Base-by-base conservation (phyloP, 2,329 filamentous ascomycete species). In the Phialemoniopsis sp. region DNA sequence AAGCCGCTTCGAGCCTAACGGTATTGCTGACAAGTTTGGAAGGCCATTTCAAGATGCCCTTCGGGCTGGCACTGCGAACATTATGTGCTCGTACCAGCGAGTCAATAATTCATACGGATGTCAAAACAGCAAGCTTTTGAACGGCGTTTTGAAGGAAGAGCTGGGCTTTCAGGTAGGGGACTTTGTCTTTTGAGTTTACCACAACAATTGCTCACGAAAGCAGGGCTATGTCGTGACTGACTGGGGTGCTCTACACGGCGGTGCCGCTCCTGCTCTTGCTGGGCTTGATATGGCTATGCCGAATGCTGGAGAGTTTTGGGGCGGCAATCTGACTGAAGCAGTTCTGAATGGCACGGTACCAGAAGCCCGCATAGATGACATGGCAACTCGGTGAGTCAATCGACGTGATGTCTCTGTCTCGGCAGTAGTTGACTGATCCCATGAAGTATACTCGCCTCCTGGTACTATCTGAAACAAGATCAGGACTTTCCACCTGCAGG, bases 281-380 rank as follows among this genome's bases (percentile, higher is more conserved):
- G 86, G 85, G 16, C 57, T 89, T 21, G 85, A 89, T 52, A 80
- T 87, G 75, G 75, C 72, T 9, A 87, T 88, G 84, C 82, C 82
- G 0, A 60, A 44, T 10, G 59, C 53, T 1, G 48, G 48, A 3
- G 37, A 42, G 0, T 63, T 58, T 38, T 77, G 70, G 70, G 59
- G 63, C 10, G 47, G 56, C 4, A 85, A 87, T 26, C 68, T 86
- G 1, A 64, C 68, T 2, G 57, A 68, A 9, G 73, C 80, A 1
- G 73, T 87, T n/a, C 64, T 64, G 12, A 81, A 84, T 44, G 80
- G 80, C 2, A 72, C 72, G 0, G 58, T 86, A 0, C 59, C 76
- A 0, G 62, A 74, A 39, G 57, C 63, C 2, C 68, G 80, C 8
- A 44, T 86, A 0, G 67, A 85, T 38, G 88, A 94, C 57, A 91